Percentiles rank a stretch among this genome's conserved stretches.
Conservation (phyloP, 2,329 filamentous ascomycete genomes). For the Malbranchea zuffiana region DNA sequence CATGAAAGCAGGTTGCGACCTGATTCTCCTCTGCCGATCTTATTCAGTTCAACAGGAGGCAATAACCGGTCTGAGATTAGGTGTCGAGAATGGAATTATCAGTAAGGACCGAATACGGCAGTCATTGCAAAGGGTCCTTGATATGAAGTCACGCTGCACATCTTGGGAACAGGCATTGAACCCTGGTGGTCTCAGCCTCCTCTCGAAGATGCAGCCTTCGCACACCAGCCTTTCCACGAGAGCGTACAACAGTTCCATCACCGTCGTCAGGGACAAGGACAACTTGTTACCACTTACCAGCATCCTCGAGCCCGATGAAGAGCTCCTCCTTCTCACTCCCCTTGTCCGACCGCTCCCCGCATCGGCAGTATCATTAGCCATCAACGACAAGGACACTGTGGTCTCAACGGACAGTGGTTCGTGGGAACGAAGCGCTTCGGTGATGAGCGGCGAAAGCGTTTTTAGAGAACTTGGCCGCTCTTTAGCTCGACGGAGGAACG, state of each 20-base stretch:
- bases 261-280: conserved; percentile 81
- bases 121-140: conserved; percentile 66
- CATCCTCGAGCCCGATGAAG: conserved; percentile 72
- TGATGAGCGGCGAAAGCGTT: conserved; percentile 88
- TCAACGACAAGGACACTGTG: conserved; percentile 20
- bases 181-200: conserved; percentile 63
- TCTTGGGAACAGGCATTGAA: conserved; percentile 88
- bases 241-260: conserved; percentile 87
- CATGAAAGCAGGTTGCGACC: conserved; percentile 87
- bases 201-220: conserved; percentile 69
- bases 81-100: conserved; percentile 83
- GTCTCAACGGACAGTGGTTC: conserved; percentile 45
- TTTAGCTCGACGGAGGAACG: conserved; percentile 73
- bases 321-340: conserved; percentile 78
- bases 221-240: conserved; percentile 72
- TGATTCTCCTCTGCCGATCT: conserved; percentile 77
- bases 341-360: conserved; percentile 86
- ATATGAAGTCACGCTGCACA: conserved; percentile 73
- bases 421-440: conserved; percentile 48
- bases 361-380: conserved; percentile 65
- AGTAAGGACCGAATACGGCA: conserved; percentile 66
- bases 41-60: conserved; percentile 85
- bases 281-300: conserved; percentile 71
- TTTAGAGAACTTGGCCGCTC: conserved; percentile 82
- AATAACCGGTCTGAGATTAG: conserved; percentile 77